Evolutionary conservation across 148 eudicot genomes (phyloP).

Genomic region (Persicaria tinctoria): DNA sequence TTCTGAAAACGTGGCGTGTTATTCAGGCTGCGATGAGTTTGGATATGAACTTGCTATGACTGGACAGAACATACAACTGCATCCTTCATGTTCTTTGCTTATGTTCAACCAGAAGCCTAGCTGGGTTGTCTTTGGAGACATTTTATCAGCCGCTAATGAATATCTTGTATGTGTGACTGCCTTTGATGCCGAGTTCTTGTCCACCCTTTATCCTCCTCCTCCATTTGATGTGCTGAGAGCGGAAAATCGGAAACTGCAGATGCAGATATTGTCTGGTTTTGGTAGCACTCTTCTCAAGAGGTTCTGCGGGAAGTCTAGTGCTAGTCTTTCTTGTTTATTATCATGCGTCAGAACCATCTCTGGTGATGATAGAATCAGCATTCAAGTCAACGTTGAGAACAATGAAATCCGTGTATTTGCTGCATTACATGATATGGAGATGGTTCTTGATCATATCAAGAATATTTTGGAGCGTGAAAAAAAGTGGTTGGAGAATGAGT

Average conservation of each 20-base stretch:
- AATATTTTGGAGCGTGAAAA: slow-evolving; percentile 44
- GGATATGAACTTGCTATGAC: slow-evolving; percentile 85
- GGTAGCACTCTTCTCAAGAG: slow-evolving; percentile 59
- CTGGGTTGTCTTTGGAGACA: slow-evolving; percentile 92
- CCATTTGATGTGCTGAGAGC: slow-evolving; percentile 48
- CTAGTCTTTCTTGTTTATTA: slow-evolving; percentile 33
- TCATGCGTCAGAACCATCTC: slow-evolving; percentile 38
- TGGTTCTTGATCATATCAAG: slow-evolving; percentile 33
- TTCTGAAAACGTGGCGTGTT: slow-evolving; percentile 77
- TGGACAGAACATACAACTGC: slow-evolving; percentile 62
- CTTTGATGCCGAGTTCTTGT: slow-evolving; percentile 42
- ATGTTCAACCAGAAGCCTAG: slow-evolving; percentile 57
- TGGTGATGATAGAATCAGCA: slow-evolving; percentile 53
- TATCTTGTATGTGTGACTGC: slow-evolving; percentile 79
- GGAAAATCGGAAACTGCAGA: slow-evolving; percentile 49
- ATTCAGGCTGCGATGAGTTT: slow-evolving; percentile 75
- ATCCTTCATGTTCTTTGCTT: slow-evolving; percentile 84
- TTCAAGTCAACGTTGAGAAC: slow-evolving; percentile 57
- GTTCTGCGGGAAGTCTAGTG: slow-evolving; percentile 65
- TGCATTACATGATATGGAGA: slow-evolving; percentile 43
- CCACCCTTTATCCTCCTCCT: slow-evolving; percentile 52
- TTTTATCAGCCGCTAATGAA: slow-evolving; percentile 47
- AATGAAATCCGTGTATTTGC: slow-evolving; percentile 54
- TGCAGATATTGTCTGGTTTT: slow-evolving; percentile 38
- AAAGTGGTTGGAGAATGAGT: slow-evolving; percentile 61